phyloP scores from a whole-genome alignment of 192 early-diverging fungal species.

The Chytriomyces confervae region DNA sequence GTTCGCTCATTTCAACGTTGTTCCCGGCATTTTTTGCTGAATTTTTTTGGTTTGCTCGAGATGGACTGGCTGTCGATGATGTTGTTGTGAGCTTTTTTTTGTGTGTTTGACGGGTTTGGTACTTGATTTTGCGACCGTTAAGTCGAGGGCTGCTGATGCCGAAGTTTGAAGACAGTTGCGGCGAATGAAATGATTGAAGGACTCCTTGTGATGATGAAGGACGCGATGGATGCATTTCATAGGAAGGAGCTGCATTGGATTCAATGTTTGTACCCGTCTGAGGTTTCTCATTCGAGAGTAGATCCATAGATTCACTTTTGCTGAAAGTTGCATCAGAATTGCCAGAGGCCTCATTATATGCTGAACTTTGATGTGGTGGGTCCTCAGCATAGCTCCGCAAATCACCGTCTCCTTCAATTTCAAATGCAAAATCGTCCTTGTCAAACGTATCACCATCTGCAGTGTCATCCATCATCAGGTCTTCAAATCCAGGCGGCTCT shows the following conservation, averaged over 20 bases:
- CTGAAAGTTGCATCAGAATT: background rate
- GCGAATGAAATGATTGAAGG: background rate
- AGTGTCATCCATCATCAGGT: background rate
- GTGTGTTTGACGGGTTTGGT: background rate
- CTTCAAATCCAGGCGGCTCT: conserved; percentile 23
- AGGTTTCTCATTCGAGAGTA: background rate
- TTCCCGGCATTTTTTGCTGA: background rate
- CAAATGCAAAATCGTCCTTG: conserved; percentile 17
- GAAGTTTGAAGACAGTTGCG: background rate
- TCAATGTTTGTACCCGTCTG: background rate
- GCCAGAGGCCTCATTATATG: background rate
- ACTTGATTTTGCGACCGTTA: background rate
- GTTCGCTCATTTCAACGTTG: conserved; percentile 34
- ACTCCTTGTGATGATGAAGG: background rate
- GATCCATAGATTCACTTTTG: background rate
- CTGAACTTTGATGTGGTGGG: background rate
- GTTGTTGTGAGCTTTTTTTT: background rate
- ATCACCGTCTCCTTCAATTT: conserved; percentile 26
- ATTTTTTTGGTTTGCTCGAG: background rate
- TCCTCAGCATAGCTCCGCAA: background rate
- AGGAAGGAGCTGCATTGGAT: background rate
- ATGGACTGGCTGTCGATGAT: no score
- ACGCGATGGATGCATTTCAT: background rate
- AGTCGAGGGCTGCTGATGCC: background rate
- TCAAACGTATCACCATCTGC: background rate